phyloP scores from a whole-genome alignment of 345 rosid species.

The Pugionium cornutum region DNA sequence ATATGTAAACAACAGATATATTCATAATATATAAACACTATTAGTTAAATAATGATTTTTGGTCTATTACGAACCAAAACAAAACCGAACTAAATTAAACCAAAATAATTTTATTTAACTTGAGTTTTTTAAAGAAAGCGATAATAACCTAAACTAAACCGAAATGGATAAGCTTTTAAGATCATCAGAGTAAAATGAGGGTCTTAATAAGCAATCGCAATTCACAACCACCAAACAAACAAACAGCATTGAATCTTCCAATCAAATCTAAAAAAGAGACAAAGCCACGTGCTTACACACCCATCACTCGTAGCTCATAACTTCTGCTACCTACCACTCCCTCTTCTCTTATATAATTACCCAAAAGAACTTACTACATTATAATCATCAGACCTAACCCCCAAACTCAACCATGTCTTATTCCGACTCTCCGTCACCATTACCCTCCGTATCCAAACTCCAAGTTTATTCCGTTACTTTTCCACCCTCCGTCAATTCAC shows the following conservation, averaged over 20 bases:
- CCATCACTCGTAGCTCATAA: conserved; percentile 33
- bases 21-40: too few species aligned
- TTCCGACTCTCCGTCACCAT: conserved; percentile 11
- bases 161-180: too few species aligned
- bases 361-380: not conserved
- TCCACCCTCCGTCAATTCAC: conserved; percentile 62
- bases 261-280: not conserved
- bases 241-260: conserved; percentile 1
- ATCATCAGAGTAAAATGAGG: too few species aligned
- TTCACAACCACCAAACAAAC: conserved; percentile 11
- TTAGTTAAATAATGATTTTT: too few species aligned
- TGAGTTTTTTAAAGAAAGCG: too few species aligned
- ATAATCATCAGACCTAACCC: conserved; percentile 11
- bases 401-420: conserved; percentile 27
- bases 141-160: too few species aligned
- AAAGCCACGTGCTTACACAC: conserved; percentile 30
- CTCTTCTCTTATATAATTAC: conserved; percentile 17
- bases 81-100: too few species aligned
- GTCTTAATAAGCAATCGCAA: not conserved
- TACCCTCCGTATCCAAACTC: conserved; percentile 43
- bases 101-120: too few species aligned
- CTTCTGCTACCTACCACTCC: conserved; percentile 32
- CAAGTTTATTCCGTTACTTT: conserved; percentile 55
- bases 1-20: too few species aligned
- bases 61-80: too few species aligned